phyloP scores from a whole-genome alignment of 345 rosid species.

The Trapa incisa region DNA sequence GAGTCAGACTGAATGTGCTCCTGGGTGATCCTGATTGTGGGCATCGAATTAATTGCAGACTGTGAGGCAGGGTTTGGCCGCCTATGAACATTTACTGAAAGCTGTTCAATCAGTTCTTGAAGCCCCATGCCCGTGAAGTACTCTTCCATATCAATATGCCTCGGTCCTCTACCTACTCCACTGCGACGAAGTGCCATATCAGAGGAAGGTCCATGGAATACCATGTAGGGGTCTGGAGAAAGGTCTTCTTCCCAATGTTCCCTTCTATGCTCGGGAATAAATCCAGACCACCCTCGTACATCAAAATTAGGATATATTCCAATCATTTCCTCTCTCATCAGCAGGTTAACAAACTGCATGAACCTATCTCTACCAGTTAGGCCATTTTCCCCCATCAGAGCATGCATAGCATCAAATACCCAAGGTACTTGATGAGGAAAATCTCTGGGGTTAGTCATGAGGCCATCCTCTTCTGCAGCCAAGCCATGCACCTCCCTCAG shows the following conservation, averaged over 20 bases:
- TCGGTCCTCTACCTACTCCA: background rate
- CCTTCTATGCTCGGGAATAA: background rate
- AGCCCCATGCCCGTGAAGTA: constrained; percentile 22
- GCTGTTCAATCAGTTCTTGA: constrained; percentile 27
- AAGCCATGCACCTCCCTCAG: constrained; percentile 9
- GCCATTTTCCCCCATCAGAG: constrained; percentile 6
- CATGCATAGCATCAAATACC: constrained; percentile 6
- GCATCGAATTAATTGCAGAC: constrained; percentile 26
- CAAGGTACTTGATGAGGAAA: background rate
- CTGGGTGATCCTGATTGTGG: constrained; percentile 21
- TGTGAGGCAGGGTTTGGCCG: constrained; percentile 33
- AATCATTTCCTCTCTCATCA: constrained; percentile 8
- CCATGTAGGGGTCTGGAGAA: background rate
- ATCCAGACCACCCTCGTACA: constrained; percentile 10
- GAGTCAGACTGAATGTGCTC: constrained; percentile 29
- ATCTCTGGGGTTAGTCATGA: background rate
- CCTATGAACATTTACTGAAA: constrained; percentile 15
- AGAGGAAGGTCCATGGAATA: background rate
- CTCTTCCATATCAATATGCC: constrained; percentile 9
- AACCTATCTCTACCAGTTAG: constrained; percentile 4
- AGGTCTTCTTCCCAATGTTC: background rate
- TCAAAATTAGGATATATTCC: constrained; percentile 13
- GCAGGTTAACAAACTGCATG: constrained; percentile 3
- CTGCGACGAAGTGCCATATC: background rate
- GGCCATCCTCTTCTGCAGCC: constrained; percentile 6